Conservation (phyloP, 1,139 yeast genomes). For the Yamadazyma atlantica region DNA sequence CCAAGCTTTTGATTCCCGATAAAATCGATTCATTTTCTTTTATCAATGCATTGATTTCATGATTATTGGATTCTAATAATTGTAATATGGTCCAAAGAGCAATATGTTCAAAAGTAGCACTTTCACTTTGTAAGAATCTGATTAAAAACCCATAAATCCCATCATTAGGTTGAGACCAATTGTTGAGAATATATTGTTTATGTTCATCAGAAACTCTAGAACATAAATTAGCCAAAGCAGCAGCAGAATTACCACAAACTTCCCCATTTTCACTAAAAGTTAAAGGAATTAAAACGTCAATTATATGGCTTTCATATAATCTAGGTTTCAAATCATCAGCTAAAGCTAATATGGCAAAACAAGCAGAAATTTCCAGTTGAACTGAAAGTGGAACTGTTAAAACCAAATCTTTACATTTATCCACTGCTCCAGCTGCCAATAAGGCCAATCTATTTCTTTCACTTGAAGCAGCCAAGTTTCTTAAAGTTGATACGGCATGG, state of each 20-base stretch:
- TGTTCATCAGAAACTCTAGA: constrained; percentile 81
- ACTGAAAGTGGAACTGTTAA: constrained; percentile 82
- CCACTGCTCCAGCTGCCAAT: constrained; percentile 94
- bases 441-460: constrained; percentile 91
- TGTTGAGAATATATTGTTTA: constrained; percentile 66
- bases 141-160: constrained; percentile 85
- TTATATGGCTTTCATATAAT: constrained; percentile 78
- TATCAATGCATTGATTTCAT: constrained; percentile 62
- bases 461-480: constrained; percentile 93
- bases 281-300: constrained; percentile 87
- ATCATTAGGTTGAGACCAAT: constrained; percentile 79
- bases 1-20: constrained; percentile 55
- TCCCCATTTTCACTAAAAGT: constrained; percentile 88
- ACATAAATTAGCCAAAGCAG: constrained; percentile 93
- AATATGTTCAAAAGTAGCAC: constrained; percentile 97
- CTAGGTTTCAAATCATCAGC: constrained; percentile 93
- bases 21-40: constrained; percentile 61
- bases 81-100: constrained; percentile 97
- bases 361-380: constrained; percentile 95
- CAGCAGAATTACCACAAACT: constrained; percentile 98
- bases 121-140: constrained; percentile 77
- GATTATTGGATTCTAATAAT: constrained; percentile 82
- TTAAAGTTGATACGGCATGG: constrained; percentile 92
- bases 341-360: constrained; percentile 92
- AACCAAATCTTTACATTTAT: constrained; percentile 87